Evolutionary conservation across 441 rosid species (phyloP).

Genomic region (Raphanus hybrid): DNA sequence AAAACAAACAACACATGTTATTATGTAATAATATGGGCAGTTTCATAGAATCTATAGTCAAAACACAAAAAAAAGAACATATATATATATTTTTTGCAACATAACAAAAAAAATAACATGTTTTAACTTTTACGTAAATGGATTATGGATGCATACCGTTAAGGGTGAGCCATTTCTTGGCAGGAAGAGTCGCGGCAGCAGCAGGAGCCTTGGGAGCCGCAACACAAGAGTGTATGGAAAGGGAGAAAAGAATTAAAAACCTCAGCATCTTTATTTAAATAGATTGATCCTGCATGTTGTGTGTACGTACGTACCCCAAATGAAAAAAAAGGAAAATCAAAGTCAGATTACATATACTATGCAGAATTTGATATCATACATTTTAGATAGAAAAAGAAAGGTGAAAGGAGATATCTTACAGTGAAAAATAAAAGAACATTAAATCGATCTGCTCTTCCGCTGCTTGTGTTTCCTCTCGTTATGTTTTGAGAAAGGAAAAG

Average conservation of each 20-base stretch:
- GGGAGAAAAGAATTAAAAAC: constrained; percentile 12
- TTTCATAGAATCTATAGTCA: neutral
- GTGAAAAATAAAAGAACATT: constrained; percentile 31
- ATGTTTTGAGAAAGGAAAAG: constrained; percentile 14
- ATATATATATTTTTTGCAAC: too few species aligned
- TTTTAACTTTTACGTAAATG: neutral
- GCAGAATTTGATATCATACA: neutral
- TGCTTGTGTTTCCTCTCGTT: constrained; percentile 35
- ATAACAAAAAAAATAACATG: neutral
- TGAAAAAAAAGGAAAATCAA: neutral
- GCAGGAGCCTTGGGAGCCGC: constrained; percentile 24
- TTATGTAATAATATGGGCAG: neutral
- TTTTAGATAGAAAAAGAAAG: neutral
- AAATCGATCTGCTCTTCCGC: constrained; percentile 28
- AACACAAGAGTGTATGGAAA: constrained; percentile 26
- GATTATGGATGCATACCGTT: constrained; percentile 27
- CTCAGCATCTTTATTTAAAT: constrained; percentile 19
- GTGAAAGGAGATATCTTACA: constrained; percentile 24
- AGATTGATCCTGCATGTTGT: constrained; percentile 31
- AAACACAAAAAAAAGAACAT: neutral
- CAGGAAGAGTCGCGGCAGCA: constrained; percentile 17
- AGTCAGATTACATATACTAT: constrained; percentile 6
- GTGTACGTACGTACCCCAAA: neutral
- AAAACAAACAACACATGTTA: neutral
- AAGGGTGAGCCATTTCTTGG: constrained; percentile 45